Conservation (phyloP, 176 grass and related monocot genomes). For the Carex parvula region DNA sequence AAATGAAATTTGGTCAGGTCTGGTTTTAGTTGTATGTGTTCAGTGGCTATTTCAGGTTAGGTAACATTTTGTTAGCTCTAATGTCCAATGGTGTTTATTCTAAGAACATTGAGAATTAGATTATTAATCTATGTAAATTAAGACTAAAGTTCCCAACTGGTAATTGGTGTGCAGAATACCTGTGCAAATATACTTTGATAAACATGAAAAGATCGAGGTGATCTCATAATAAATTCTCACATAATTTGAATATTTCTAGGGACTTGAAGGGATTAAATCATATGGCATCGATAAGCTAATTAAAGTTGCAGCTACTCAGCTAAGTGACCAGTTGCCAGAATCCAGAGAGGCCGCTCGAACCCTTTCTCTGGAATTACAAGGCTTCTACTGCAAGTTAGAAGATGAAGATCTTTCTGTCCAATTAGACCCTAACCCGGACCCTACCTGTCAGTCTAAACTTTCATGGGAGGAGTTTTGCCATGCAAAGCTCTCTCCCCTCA, state of each 20-base stretch:
- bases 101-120: background rate
- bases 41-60: background rate
- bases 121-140: background rate
- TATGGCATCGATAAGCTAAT: constrained; percentile 78
- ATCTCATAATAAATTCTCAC: background rate
- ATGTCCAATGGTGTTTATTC: background rate
- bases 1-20: background rate
- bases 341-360: constrained; percentile 97
- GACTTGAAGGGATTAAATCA: constrained; percentile 50
- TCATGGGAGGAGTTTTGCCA: constrained; percentile 88
- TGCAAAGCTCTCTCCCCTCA: constrained; percentile 64
- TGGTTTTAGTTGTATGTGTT: background rate
- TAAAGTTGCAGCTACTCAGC: constrained; percentile 76
- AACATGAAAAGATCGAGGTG: too few species aligned
- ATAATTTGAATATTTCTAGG: constrained; percentile 23
- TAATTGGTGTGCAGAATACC: background rate
- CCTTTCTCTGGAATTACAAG: constrained; percentile 66
- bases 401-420: constrained; percentile 34
- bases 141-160: background rate
- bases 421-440: background rate
- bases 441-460: constrained; percentile 22
- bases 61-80: background rate
- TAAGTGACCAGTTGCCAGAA: constrained; percentile 95
- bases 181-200: background rate
- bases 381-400: constrained; percentile 41